Base-by-base conservation (phyloP, 2,329 filamentous ascomycete genomes). In the Gnomoniopsis smithogilvyi region DNA sequence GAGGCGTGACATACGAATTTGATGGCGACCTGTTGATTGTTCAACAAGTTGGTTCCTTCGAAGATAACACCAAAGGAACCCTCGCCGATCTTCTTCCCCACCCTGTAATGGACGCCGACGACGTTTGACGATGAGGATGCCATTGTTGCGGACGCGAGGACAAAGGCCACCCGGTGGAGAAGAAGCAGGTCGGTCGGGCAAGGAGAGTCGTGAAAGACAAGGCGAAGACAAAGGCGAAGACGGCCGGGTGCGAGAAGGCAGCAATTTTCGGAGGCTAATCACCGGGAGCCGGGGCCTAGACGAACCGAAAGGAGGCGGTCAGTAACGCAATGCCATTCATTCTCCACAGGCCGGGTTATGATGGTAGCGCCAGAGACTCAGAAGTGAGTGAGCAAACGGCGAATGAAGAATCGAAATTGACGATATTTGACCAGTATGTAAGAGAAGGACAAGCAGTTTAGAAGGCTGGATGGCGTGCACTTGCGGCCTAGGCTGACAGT, bases 31-130 rank as follows among this genome's bases (percentile, higher is more conserved):
- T 97, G 93, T 76, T 98, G 95, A 78, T 96, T 97, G 82, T 99
- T 99, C 75, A 99, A 83, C 68, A 99, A 84, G 75, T 99, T 99
- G 71, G 93, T 98, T 67, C 95, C 95, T 78, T 98, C 95, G 72
- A 98, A 98, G 73, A 98, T 97, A 68, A 98, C 95, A 81, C 94
- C 94, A 72, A 98, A 98, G 43, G 92, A 96, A 65, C 94, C 94
- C 85, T 98, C 95, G 74, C 95, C 95, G 68, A 99, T 98, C 82
- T 99, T 99, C 86, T 98, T 98, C 69, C 95, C 95, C 66, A 99
- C 95, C 66, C 95, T 86, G 78, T 99, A 99, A 80, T 99, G 95
- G 67, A 99, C 95, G 73, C 95, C 95, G 70, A 98, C 95, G 67
- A 99, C 95, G 78, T 98, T 98, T 63, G 92, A 96, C 64, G 91